Evolutionary conservation across 345 rosid genomes (phyloP).

Genomic region (Clarkia xantiana): DNA sequence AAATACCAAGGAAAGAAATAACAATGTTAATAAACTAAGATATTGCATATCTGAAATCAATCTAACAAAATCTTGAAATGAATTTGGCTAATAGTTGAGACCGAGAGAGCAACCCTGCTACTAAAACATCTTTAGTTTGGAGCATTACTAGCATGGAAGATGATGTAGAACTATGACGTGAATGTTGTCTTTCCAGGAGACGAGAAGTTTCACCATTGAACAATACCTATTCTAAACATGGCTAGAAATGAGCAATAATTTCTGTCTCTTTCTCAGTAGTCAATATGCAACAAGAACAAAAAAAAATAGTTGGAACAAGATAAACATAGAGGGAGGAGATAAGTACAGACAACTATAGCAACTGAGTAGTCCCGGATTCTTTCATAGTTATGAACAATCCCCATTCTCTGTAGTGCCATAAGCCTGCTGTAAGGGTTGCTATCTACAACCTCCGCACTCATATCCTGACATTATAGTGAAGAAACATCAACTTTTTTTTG

Average conservation of each 20-base stretch:
- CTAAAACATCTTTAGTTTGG: too few species aligned
- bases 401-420: slow-evolving; percentile 99
- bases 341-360: slow-evolving; percentile 81
- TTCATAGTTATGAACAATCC: slow-evolving; percentile 82
- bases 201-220: too few species aligned
- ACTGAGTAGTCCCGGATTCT: slow-evolving; percentile 78
- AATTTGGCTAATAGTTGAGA: background rate
- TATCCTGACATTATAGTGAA: slow-evolving; percentile 38
- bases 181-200: too few species aligned
- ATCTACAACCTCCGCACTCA: slow-evolving; percentile 94
- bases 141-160: too few species aligned
- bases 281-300: too few species aligned
- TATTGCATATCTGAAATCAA: background rate
- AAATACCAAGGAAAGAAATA: background rate
- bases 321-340: slow-evolving; percentile 14
- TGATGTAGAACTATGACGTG: too few species aligned
- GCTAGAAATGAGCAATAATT: too few species aligned
- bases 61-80: background rate
- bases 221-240: too few species aligned
- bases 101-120: too few species aligned
- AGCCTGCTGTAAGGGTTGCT: slow-evolving; percentile 97
- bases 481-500: slow-evolving; percentile 3
- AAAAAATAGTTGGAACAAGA: too few species aligned
- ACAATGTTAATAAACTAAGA: background rate
- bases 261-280: too few species aligned